A percentile compares a stretch with the other conserved stretches of the same genome.
phyloP scores from a whole-genome alignment of 1,284 basidiomycete genomes.

The Dichomitus squalens region DNA sequence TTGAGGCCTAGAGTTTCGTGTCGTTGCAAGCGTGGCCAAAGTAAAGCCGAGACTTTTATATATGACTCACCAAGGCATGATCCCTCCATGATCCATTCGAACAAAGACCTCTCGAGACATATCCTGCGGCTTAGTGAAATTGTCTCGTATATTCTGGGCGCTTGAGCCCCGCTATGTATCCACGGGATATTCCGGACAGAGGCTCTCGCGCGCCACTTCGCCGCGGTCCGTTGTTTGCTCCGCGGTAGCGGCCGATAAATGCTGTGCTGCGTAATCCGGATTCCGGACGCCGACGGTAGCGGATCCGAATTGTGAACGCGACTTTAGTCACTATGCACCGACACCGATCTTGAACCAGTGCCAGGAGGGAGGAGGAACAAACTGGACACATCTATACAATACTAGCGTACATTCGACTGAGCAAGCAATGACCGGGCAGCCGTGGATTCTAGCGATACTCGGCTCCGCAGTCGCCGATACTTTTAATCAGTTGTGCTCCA shows the following conservation, averaged over 20 bases:
- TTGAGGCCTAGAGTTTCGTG: background rate
- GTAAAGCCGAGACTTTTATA: background rate
- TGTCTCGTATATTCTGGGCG: background rate
- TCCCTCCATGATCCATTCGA: background rate
- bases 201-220: too few relatives aligned
- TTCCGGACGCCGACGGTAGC: too few relatives aligned
- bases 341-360: too few relatives aligned
- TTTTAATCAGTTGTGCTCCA: slow-evolving; percentile 59
- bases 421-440: background rate
- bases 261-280: too few relatives aligned
- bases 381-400: background rate
- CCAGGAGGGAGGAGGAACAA: too few relatives aligned
- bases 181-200: too few relatives aligned
- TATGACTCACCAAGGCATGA: background rate
- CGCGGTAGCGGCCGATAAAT: too few relatives aligned
- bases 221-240: too few relatives aligned
- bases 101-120: background rate
- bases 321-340: too few relatives aligned
- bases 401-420: background rate
- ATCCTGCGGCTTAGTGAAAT: background rate
- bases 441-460: slow-evolving; percentile 61
- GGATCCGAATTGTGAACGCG: too few relatives aligned
- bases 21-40: background rate
- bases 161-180: background rate
- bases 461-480: slow-evolving; percentile 80